Percentiles rank a stretch among this genome's conserved stretches.
Evolutionary conservation across 164 flowering plant genomes (phyloP).

Genomic region (Santalum album): DNA sequence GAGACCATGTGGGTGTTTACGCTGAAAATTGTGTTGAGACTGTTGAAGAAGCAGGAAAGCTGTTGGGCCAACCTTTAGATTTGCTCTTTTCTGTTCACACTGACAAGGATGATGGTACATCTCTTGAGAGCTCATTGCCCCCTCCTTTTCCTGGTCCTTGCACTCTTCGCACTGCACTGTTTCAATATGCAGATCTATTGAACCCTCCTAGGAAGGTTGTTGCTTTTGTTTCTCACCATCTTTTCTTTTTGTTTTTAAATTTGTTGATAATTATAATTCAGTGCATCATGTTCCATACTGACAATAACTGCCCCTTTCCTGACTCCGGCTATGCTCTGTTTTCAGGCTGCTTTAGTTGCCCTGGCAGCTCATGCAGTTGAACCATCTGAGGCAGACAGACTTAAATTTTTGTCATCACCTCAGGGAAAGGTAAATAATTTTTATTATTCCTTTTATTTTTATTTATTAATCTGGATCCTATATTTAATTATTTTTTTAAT

Average conservation of each 20-base stretch:
- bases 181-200: constrained; percentile 75
- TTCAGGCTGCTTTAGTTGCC: constrained; percentile 72
- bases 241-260: background rate
- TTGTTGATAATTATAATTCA: background rate
- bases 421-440: constrained; percentile 59
- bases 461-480: constrained; percentile 3
- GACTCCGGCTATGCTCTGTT: background rate
- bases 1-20: constrained; percentile 91
- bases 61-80: constrained; percentile 62
- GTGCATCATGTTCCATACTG: too few species aligned
- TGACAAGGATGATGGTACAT: constrained; percentile 70
- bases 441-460: background rate
- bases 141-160: constrained; percentile 88
- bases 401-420: constrained; percentile 64
- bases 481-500: background rate
- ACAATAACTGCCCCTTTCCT: background rate
- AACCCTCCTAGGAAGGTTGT: constrained; percentile 78
- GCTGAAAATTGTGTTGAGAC: constrained; percentile 65
- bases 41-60: constrained; percentile 65
- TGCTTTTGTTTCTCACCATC: background rate
- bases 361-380: constrained; percentile 83
- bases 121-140: constrained; percentile 50
- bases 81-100: constrained; percentile 59
- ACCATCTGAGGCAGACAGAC: constrained; percentile 61
- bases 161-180: constrained; percentile 60